Evolutionary conservation across 371 early-diverging fungal genomes (phyloP).

Genomic region (Haplosporangium sp.): DNA sequence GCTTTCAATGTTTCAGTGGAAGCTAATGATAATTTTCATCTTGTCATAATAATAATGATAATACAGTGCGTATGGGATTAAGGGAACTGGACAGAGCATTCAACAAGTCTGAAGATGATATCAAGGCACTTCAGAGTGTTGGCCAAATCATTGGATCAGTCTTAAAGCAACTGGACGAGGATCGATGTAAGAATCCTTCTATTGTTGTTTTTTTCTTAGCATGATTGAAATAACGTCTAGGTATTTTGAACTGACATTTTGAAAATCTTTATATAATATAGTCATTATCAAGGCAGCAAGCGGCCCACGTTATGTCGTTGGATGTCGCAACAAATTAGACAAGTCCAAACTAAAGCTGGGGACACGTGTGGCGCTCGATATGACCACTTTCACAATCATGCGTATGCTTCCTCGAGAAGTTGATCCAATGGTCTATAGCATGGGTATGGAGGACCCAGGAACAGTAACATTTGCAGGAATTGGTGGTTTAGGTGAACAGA

Average conservation of each 20-base stretch:
- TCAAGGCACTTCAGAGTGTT: conserved; percentile 98
- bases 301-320: conserved; percentile 99
- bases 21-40: too few relatives aligned
- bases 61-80: conserved; percentile 86
- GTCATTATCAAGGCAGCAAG: conserved; percentile 99
- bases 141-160: conserved; percentile 99
- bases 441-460: conserved; percentile 99
- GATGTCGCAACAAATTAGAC: conserved; percentile 95
- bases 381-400: conserved; percentile 99
- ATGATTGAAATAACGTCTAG: too few relatives aligned
- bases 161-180: conserved; percentile 97
- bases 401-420: conserved; percentile 98
- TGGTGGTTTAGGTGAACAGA: conserved; percentile 98
- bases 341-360: conserved; percentile 96
- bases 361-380: conserved; percentile 98
- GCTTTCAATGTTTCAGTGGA: conserved; percentile 10
- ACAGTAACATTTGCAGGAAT: conserved; percentile 96
- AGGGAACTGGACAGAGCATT: conserved; percentile 78
- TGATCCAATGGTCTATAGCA: conserved; percentile 99
- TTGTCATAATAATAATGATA: too few relatives aligned
- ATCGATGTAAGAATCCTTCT: conserved; percentile 80
- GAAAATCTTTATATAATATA: neutral
- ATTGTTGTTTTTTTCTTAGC: neutral
- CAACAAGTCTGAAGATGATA: conserved; percentile 97
- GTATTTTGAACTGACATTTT: too few relatives aligned